These are phyloP conservation scores for Glycyrrhiza uralensis DNA, from an alignment of 306 rosid species.

Conservation along the genomic window DNA sequence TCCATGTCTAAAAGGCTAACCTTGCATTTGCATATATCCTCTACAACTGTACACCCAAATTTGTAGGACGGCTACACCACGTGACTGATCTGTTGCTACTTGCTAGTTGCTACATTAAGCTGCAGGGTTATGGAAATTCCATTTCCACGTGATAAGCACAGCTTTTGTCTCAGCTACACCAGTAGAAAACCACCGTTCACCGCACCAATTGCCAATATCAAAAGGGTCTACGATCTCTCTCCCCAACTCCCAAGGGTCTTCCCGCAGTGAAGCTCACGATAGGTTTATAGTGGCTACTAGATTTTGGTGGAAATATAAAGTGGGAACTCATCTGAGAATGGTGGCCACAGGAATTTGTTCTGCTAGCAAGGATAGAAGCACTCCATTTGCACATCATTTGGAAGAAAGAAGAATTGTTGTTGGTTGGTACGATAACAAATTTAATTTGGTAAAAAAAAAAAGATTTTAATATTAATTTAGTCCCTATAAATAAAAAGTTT, in stretches of 20 bases:
- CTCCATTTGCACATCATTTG: no score
- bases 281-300: no score
- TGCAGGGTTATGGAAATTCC: neutral
- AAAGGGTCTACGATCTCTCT: neutral
- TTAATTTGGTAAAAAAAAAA: no score
- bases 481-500: no score
- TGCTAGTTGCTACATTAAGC: neutral
- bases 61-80: constrained; percentile 30
- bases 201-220: neutral
- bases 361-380: no score
- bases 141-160: constrained; percentile 19
- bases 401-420: no score
- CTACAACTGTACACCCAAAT: no score
- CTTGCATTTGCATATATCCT: neutral
- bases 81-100: neutral
- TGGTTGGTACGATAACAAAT: no score
- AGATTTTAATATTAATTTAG: no score
- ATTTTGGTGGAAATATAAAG: no score
- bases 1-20: constrained; percentile 2
- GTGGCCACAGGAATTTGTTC: no score
- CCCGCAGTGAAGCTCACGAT: neutral
- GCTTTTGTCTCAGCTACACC: constrained; percentile 24
- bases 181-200: neutral
- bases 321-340: no score
- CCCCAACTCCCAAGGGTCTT: neutral